These are phyloP conservation scores for Coemansia asiatica DNA, from an alignment of 192 early-diverging fungal genomes.

Conservation along the genomic window DNA sequence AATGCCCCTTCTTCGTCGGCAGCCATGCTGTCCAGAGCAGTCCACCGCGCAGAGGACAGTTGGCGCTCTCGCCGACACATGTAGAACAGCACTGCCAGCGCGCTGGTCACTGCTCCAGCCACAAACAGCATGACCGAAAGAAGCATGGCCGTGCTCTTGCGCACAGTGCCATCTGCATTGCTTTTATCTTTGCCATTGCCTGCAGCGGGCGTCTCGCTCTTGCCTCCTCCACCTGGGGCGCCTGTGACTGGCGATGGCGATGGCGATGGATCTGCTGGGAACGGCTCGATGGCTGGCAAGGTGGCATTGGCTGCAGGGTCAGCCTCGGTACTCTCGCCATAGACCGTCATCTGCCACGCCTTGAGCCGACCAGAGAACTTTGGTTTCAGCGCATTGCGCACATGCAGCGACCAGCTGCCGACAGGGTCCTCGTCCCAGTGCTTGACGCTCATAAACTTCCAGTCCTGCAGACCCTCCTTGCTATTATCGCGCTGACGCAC, in stretches of 20 bases:
- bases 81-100: constrained; percentile 29
- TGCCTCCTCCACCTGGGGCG: not conserved
- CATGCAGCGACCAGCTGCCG: constrained; percentile 76
- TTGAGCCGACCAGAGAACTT: constrained; percentile 58
- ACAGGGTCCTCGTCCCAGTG: constrained; percentile 94
- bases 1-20: constrained; percentile 23
- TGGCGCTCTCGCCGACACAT: constrained; percentile 47
- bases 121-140: constrained; percentile 28
- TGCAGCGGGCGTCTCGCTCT: not conserved
- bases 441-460: constrained; percentile 95
- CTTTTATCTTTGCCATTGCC: not conserved
- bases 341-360: constrained; percentile 70
- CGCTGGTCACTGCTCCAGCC: constrained; percentile 25
- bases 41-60: constrained; percentile 40
- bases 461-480: constrained; percentile 70
- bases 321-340: constrained; percentile 61
- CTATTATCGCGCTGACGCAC: constrained; percentile 65
- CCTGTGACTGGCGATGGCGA: not conserved
- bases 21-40: constrained; percentile 27
- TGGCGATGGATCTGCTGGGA: not conserved
- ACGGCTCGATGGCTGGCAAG: not conserved
- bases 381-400: constrained; percentile 65
- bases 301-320: constrained; percentile 17
- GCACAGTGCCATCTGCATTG: constrained; percentile 6
- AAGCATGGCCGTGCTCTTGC: constrained; percentile 15